Evolutionary conservation across 2,329 filamentous ascomycete genomes (phyloP), one percentile per base, ranked within the genome.

Genomic region (Scedosporium boydii): DNA sequence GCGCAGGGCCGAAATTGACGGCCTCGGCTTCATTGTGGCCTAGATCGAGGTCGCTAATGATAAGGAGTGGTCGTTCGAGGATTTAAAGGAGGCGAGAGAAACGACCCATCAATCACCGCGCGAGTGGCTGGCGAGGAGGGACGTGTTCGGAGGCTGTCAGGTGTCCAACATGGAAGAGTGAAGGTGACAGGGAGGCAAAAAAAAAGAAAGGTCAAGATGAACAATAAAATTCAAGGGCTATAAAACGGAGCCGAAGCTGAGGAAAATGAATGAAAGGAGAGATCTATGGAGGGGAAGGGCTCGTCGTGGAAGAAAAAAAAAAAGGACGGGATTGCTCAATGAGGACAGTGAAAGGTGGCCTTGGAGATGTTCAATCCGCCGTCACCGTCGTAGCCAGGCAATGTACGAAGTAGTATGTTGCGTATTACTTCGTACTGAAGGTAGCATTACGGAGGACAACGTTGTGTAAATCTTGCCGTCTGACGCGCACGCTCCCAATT

Each of bases 1-100:
- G 58, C 68, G 61, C 44, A 69, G 42, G 27, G 60, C 63, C 16
- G 62, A 61, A 27, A 53, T 51, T 4, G 61, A 58, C 44, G 60
- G 42, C 18, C 60, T 46, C 12, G 59, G 56, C 48, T 67, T 67
- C 71, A 72, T 72, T 64, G 57, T 66, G 63, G 46, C 7, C 6
- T 41, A 23, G 48, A 58, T 51, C 59, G 42, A 46, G 46, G 55
- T 38, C 53, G 55, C 9, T 34, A 27, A 14, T 34, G 6, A 16
- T 38, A 10, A 14, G 27, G 29, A 12, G 53, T 9, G 6, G 21
- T 16, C 2, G 16, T 18, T 58, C 29, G 51, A 26, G 38, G 9
- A 21, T n/a, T 53, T 53, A 55, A 62, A 38, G 56, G 51, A 34
- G 60, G 38, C 48, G 63, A 59, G 44, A 12, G 18, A 48, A 21